phyloP scores from a whole-genome alignment of 208 protist genomes.

The Trypanosoma mega region DNA sequence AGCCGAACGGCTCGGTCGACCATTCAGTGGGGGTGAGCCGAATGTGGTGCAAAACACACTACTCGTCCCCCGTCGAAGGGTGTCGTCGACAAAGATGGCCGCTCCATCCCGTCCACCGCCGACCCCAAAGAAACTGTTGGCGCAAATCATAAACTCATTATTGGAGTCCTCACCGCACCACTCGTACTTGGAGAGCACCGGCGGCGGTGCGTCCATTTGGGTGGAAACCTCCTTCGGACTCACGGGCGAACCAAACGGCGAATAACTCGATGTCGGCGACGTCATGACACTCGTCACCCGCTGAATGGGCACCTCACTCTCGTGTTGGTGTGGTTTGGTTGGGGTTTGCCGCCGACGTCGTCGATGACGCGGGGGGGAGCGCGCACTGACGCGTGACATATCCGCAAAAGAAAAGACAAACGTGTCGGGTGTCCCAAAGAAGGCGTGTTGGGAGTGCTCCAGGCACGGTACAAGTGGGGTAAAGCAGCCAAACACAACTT shows the following conservation, averaged over 20 bases:
- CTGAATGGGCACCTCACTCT: neutral
- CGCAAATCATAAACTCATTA: constrained; percentile 44
- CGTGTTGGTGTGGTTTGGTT: too few species aligned
- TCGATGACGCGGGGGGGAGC: too few species aligned
- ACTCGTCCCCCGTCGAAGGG: constrained; percentile 54
- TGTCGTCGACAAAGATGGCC: constrained; percentile 48
- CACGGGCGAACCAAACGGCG: neutral
- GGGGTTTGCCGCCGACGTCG: too few species aligned
- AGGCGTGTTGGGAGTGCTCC: constrained; percentile 34
- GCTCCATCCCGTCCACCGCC: constrained; percentile 53
- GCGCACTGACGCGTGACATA: too few species aligned
- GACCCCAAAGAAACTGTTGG: constrained; percentile 45
- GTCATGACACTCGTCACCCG: too few species aligned
- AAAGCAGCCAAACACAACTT: constrained; percentile 57
- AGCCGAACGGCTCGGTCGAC: neutral
- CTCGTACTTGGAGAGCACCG: constrained; percentile 27
- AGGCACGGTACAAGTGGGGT: constrained; percentile 52
- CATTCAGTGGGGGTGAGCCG: constrained; percentile 41
- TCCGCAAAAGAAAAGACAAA: constrained; percentile 46
- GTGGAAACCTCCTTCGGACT: neutral
- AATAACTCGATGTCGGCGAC: too few species aligned
- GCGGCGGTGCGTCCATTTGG: neutral
- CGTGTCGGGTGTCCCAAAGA: constrained; percentile 50
- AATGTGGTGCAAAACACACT: constrained; percentile 55
- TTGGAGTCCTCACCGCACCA: constrained; percentile 33